Conservation (phyloP, 2,329 filamentous ascomycete species). For the Diaporthe vaccinii region DNA sequence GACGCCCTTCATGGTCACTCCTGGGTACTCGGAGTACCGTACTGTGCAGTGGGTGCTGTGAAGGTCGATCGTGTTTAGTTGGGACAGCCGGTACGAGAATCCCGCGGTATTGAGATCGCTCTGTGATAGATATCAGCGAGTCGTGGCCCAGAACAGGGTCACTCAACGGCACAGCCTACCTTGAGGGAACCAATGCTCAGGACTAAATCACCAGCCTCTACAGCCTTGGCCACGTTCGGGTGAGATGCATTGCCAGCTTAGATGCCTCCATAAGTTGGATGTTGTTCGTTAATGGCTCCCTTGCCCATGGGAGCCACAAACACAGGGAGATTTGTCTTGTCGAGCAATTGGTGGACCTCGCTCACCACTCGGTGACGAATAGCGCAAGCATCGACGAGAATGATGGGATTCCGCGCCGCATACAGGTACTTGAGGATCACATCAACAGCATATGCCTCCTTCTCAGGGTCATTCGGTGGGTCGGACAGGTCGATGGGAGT, state of each 20-base stretch:
- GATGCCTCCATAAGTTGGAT: constrained; percentile 84
- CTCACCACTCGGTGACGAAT: constrained; percentile 80
- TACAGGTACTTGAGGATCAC: constrained; percentile 81
- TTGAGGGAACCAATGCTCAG: constrained; percentile 77
- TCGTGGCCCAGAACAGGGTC: neutral
- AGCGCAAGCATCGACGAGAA: constrained; percentile 87
- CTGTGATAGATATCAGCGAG: constrained; percentile 50
- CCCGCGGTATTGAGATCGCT: constrained; percentile 87
- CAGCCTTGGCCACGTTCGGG: constrained; percentile 71
- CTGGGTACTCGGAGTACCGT: constrained; percentile 83
- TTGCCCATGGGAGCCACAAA: constrained; percentile 96
- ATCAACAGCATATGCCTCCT: constrained; percentile 86
- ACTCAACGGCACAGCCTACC: constrained; percentile 43
- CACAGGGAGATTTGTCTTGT: constrained; percentile 81
- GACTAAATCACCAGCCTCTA: constrained; percentile 79
- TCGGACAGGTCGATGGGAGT: constrained; percentile 77
- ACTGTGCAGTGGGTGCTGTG: constrained; percentile 81
- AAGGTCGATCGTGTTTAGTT: constrained; percentile 85
- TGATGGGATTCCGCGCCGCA: constrained; percentile 79
- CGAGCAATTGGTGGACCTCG: constrained; percentile 80
- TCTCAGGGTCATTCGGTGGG: constrained; percentile 75
- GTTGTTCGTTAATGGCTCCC: constrained; percentile 82
- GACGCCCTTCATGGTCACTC: constrained; percentile 83
- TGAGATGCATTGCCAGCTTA: constrained; percentile 85
- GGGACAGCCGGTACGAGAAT: constrained; percentile 83